A percentile compares a stretch with the other conserved stretches of the same genome.
Evolutionary conservation across 2,329 filamentous ascomycete species (phyloP).

Genomic region (Didymosphaeria variabile): DNA sequence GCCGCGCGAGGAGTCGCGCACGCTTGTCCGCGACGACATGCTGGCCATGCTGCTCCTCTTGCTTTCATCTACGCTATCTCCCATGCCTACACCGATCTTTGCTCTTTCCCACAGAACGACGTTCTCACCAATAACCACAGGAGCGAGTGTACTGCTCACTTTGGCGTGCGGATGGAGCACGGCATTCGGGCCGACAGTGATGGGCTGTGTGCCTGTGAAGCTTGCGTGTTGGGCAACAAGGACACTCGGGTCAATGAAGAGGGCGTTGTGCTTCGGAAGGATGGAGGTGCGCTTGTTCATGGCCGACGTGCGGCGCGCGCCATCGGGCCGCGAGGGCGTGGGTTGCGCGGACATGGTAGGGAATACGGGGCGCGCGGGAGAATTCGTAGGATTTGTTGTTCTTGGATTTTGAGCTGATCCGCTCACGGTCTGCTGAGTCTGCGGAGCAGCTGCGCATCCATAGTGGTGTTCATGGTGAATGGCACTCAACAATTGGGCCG

Average conservation of each 20-base stretch:
- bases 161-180: slow-evolving; percentile 85
- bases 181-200: slow-evolving; percentile 79
- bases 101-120: slow-evolving; percentile 80
- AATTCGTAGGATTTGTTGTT: background rate
- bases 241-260: slow-evolving; percentile 56
- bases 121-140: slow-evolving; percentile 54
- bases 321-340: slow-evolving; percentile 27
- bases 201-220: slow-evolving; percentile 75
- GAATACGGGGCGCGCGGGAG: background rate
- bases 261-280: slow-evolving; percentile 49
- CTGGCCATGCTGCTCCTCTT: slow-evolving; percentile 19
- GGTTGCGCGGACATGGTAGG: slow-evolving; percentile 5
- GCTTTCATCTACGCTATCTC: slow-evolving; percentile 28
- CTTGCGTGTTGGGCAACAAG: slow-evolving; percentile 59
- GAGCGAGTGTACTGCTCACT: slow-evolving; percentile 53
- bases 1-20: slow-evolving; percentile 29
- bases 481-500: background rate
- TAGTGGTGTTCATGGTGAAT: background rate
- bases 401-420: background rate
- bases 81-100: slow-evolving; percentile 49
- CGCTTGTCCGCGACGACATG: slow-evolving; percentile 21
- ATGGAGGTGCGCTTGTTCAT: slow-evolving; percentile 47
- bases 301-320: slow-evolving; percentile 39
- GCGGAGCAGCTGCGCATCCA: background rate
- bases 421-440: background rate